A percentile compares a stretch with the other conserved stretches of the same genome.
phyloP scores from a whole-genome alignment of 768 basidiomycete species.

The Russula compacta region DNA sequence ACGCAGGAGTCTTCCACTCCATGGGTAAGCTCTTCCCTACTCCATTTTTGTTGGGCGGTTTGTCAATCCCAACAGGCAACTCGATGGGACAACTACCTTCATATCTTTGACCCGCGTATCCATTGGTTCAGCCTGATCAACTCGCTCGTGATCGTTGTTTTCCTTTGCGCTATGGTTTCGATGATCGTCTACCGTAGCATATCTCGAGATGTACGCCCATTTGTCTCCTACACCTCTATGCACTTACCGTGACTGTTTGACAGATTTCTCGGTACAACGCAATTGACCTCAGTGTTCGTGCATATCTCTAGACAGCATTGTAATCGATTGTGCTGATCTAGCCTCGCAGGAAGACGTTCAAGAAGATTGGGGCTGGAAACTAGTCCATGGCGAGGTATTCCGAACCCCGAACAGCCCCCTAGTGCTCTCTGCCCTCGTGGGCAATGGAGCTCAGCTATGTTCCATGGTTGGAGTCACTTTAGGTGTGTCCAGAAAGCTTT shows the following conservation, averaged over 20 bases:
- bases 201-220: slow-evolving; percentile 63
- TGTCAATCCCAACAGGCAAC: slow-evolving; percentile 51
- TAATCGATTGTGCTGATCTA: neutral
- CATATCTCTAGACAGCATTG: neutral
- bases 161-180: slow-evolving; percentile 89
- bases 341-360: slow-evolving; percentile 79
- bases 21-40: slow-evolving; percentile 43
- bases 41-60: neutral
- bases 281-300: slow-evolving; percentile 74
- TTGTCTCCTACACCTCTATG: neutral
- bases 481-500: slow-evolving; percentile 34
- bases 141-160: slow-evolving; percentile 82
- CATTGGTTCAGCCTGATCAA: slow-evolving; percentile 97
- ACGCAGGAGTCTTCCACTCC: slow-evolving; percentile 72
- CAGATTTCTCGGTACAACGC: slow-evolving; percentile 92
- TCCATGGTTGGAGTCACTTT: slow-evolving; percentile 86
- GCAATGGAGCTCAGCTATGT: slow-evolving; percentile 79
- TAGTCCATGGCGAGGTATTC: slow-evolving; percentile 95
- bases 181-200: slow-evolving; percentile 85
- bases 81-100: slow-evolving; percentile 93
- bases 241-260: neutral
- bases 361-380: slow-evolving; percentile 98
- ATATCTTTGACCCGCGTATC: slow-evolving; percentile 87
- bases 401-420: slow-evolving; percentile 70
- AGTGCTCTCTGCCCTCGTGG: slow-evolving; percentile 76